A percentile compares a stretch with the other conserved stretches of the same genome.
phyloP scores from a whole-genome alignment of 805 yeast species.

The Teunomyces cretensis region DNA sequence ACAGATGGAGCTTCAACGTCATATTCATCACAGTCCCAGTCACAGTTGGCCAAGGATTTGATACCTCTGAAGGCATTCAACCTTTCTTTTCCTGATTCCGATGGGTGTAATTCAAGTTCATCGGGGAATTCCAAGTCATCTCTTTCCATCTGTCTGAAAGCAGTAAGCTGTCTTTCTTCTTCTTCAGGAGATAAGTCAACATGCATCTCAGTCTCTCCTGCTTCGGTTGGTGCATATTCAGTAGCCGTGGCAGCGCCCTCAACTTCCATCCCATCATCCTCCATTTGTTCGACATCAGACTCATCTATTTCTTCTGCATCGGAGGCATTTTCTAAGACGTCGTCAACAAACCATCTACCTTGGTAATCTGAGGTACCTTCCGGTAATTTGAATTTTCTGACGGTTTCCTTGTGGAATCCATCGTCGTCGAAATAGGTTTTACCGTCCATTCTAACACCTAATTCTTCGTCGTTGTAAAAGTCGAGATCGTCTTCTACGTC shows the following conservation, averaged over 20 bases:
- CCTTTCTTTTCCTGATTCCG: slow-evolving; percentile 71
- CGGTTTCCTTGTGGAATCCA: slow-evolving; percentile 13
- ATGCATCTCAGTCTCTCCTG: slow-evolving; percentile 53
- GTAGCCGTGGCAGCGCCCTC: slow-evolving; percentile 29
- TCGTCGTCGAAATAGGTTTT: slow-evolving; percentile 45
- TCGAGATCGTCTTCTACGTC: slow-evolving; percentile 29
- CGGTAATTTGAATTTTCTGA: slow-evolving; percentile 48
- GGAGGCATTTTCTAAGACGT: slow-evolving; percentile 41
- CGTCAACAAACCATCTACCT: slow-evolving; percentile 72
- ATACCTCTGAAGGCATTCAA: slow-evolving; percentile 82
- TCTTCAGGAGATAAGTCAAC: slow-evolving; percentile 79
- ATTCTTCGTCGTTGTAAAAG: slow-evolving; percentile 17
- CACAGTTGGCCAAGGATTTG: slow-evolving; percentile 72
- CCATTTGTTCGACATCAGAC: slow-evolving; percentile 38
- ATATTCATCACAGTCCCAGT: slow-evolving; percentile 84
- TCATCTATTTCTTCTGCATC: slow-evolving; percentile 45
- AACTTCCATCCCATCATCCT: slow-evolving; percentile 21
- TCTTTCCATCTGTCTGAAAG: slow-evolving; percentile 64
- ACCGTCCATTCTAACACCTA: slow-evolving; percentile 59
- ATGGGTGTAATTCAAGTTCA: slow-evolving; percentile 82
- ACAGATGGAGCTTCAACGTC: slow-evolving; percentile 75
- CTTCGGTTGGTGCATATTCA: slow-evolving; percentile 47
- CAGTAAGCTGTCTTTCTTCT: slow-evolving; percentile 72
- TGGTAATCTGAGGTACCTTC: slow-evolving; percentile 77
- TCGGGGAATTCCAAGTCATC: slow-evolving; percentile 95